Conservation (phyloP, 129 eudicot species). For the Cynara cardunculus region DNA sequence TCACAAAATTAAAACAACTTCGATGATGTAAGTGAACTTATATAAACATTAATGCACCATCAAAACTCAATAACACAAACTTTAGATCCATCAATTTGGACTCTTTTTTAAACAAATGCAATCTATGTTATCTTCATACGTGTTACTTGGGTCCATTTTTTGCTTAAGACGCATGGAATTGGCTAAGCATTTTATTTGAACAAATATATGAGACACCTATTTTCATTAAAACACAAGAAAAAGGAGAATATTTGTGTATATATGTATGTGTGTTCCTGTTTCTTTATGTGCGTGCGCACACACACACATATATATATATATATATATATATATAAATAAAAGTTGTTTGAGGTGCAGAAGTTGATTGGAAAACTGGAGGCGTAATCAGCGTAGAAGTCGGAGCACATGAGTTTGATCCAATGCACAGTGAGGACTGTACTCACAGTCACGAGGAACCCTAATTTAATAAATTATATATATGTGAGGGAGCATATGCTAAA, state of each 20-base stretch:
- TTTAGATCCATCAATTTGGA: too few species aligned
- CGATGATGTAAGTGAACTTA: neutral
- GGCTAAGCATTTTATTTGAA: too few species aligned
- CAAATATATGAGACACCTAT: neutral
- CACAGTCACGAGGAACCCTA: constrained; percentile 19
- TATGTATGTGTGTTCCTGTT: too few species aligned
- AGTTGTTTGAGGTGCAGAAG: neutral
- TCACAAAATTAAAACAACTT: too few species aligned
- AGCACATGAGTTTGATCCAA: constrained; percentile 26
- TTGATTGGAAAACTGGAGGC: constrained; percentile 10
- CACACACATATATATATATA: too few species aligned
- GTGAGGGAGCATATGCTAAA: neutral
- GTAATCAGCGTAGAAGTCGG: constrained; percentile 25
- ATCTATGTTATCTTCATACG: too few species aligned
- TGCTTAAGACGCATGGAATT: too few species aligned
- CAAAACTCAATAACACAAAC: too few species aligned
- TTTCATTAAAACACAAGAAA: neutral
- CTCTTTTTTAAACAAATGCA: neutral
- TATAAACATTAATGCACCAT: neutral
- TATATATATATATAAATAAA: too few species aligned
- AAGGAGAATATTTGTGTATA: too few species aligned
- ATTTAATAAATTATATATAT: neutral
- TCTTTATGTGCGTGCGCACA: too few species aligned
- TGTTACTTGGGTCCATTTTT: too few species aligned
- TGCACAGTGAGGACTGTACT: constrained; percentile 8